Evolutionary conservation across 352 stramenopile species (phyloP).

Genomic region (Phytopythium cucurbitacearum): DNA sequence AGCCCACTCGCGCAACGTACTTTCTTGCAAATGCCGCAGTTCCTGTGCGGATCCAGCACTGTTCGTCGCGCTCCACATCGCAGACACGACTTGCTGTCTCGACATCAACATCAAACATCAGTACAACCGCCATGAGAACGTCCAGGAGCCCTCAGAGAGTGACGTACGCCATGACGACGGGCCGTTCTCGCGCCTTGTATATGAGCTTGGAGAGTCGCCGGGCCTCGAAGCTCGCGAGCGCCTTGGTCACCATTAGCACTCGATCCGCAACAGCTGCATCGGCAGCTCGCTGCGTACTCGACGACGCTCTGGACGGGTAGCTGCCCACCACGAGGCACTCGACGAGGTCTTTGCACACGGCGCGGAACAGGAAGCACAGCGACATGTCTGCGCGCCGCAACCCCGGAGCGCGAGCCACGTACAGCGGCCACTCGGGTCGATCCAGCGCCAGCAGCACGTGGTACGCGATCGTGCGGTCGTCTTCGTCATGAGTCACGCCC

Average conservation of each 20-base stretch:
- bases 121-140: background rate
- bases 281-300: constrained; percentile 15
- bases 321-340: constrained; percentile 50
- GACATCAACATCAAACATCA: background rate
- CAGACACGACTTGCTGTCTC: constrained; percentile 31
- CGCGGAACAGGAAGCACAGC: constrained; percentile 46
- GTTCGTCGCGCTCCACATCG: constrained; percentile 28
- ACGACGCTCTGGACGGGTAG: constrained; percentile 28
- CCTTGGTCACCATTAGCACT: constrained; percentile 30
- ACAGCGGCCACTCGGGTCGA: constrained; percentile 30
- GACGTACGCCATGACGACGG: constrained; percentile 20
- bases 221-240: constrained; percentile 27
- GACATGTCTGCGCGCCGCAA: constrained; percentile 30
- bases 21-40: constrained; percentile 47
- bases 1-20: background rate
- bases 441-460: constrained; percentile 46
- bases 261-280: constrained; percentile 35
- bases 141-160: no score
- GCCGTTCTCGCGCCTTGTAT: constrained; percentile 23
- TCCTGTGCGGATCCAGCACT: constrained; percentile 22
- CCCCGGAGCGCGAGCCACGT: constrained; percentile 13
- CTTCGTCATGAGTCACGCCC: constrained; percentile 32
- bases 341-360: constrained; percentile 47
- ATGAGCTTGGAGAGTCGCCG: constrained; percentile 35
- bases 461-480: constrained; percentile 42